A percentile compares a stretch with the other conserved stretches of the same genome.
Conservation (phyloP, 2,329 filamentous ascomycete species). For the Penicillium brevicompactum region DNA sequence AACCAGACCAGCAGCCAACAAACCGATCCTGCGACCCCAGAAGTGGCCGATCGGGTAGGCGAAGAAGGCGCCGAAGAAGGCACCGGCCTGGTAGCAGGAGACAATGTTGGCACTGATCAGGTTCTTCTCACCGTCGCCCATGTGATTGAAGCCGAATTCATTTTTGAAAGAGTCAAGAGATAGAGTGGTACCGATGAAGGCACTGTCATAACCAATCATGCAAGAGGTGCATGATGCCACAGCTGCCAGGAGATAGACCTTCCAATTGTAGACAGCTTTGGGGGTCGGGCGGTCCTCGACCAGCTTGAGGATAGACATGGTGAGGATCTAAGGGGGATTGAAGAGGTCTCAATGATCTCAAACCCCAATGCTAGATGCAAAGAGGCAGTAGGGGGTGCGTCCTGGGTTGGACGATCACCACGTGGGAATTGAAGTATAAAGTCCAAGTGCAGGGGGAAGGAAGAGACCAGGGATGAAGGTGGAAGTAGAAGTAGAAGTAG, state of each 20-base stretch:
- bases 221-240: slow-evolving; percentile 60
- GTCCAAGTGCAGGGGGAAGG: neutral
- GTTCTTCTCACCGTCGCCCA: slow-evolving; percentile 42
- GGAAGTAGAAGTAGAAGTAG: neutral
- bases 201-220: slow-evolving; percentile 67
- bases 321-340: slow-evolving; percentile 6
- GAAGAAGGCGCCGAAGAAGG: slow-evolving; percentile 76
- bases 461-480: neutral
- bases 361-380: slow-evolving; percentile 10
- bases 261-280: slow-evolving; percentile 62
- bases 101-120: slow-evolving; percentile 74
- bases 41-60: slow-evolving; percentile 69
- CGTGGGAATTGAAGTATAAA: neutral
- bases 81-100: slow-evolving; percentile 78
- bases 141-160: slow-evolving; percentile 66
- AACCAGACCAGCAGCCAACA: slow-evolving; percentile 62
- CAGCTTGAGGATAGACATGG: slow-evolving; percentile 43
- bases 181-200: slow-evolving; percentile 78
- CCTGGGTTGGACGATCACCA: slow-evolving; percentile 7
- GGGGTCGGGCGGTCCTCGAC: slow-evolving; percentile 56
- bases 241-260: slow-evolving; percentile 57
- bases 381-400: slow-evolving; percentile 11
- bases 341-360: neutral
- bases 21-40: slow-evolving; percentile 66
- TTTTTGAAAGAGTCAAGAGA: slow-evolving; percentile 67